Conservation (phyloP, 2,329 filamentous ascomycete genomes). For the Fusarium metavorans region DNA sequence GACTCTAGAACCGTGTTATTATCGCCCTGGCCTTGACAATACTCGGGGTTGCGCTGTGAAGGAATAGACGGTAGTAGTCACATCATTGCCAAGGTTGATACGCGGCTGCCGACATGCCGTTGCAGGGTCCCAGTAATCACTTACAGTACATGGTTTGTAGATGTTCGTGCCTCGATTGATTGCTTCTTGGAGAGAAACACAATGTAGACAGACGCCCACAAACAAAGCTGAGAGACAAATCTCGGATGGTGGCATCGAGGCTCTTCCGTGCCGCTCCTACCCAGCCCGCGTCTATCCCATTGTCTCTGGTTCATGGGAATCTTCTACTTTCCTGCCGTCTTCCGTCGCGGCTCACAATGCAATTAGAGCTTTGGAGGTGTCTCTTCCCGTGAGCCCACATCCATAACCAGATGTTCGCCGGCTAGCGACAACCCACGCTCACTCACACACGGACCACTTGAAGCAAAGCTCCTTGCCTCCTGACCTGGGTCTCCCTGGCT, state of each 20-base stretch:
- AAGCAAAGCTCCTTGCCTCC: slow-evolving; percentile 35
- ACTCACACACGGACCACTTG: slow-evolving; percentile 21
- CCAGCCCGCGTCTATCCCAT: slow-evolving; percentile 7
- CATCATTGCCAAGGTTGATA: neutral
- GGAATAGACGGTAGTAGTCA: neutral
- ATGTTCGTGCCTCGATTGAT: neutral
- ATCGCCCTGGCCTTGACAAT: neutral
- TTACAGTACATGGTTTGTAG: neutral
- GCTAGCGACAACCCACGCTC: slow-evolving; percentile 12
- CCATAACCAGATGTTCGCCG: slow-evolving; percentile 6
- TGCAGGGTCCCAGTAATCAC: neutral
- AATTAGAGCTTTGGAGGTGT: slow-evolving; percentile 1
- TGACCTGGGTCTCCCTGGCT: slow-evolving; percentile 34
- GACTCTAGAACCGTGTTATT: neutral
- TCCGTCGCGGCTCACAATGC: slow-evolving; percentile 1
- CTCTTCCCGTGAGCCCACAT: slow-evolving; percentile 4
- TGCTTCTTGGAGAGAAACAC: neutral
- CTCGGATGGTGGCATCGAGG: slow-evolving; percentile 30
- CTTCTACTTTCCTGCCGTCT: slow-evolving; percentile 18
- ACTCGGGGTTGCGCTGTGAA: neutral
- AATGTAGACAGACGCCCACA: neutral
- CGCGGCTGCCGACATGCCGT: neutral
- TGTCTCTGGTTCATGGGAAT: slow-evolving; percentile 6
- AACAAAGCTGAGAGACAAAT: slow-evolving; percentile 19
- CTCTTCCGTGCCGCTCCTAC: slow-evolving; percentile 16